Conservation (phyloP, 1,284 basidiomycete species). For the Xerocomus nothofagi region DNA sequence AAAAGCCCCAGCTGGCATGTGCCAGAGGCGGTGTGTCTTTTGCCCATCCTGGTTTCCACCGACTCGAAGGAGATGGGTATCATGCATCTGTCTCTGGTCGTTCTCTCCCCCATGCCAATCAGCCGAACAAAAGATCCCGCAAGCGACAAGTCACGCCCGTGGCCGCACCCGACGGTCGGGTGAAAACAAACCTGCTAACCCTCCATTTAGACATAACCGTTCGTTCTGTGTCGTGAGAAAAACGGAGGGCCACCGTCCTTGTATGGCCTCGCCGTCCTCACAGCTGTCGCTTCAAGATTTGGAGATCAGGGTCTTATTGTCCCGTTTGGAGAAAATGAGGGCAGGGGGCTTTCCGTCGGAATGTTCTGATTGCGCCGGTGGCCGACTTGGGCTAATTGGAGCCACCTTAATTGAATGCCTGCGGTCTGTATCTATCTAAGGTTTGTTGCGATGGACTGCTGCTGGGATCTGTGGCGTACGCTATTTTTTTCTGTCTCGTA, state of each 20-base stretch:
- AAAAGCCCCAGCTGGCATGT: neutral
- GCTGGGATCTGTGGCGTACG: neutral
- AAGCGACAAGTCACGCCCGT: neutral
- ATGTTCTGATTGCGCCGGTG: constrained; percentile 5
- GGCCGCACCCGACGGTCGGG: constrained; percentile 1
- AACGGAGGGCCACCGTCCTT: neutral
- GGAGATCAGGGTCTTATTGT: neutral
- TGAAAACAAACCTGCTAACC: constrained; percentile 10
- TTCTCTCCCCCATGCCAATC: neutral
- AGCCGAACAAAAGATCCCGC: constrained; percentile 4
- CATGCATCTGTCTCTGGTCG: neutral
- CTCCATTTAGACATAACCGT: constrained; percentile 15
- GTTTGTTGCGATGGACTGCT: constrained; percentile 2
- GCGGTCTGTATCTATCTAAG: neutral
- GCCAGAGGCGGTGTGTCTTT: neutral
- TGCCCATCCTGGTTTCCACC: no score
- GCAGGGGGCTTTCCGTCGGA: constrained; percentile 1
- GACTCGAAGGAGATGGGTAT: constrained; percentile 1
- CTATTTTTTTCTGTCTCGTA: neutral
- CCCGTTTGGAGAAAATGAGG: constrained; percentile 8
- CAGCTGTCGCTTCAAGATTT: neutral
- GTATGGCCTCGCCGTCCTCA: neutral
- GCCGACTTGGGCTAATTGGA: neutral
- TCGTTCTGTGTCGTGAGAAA: neutral
- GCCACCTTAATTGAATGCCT: no score